phyloP scores from a whole-genome alignment of 2,329 filamentous ascomycete genomes.

The Trichoderma citrinoviride region DNA sequence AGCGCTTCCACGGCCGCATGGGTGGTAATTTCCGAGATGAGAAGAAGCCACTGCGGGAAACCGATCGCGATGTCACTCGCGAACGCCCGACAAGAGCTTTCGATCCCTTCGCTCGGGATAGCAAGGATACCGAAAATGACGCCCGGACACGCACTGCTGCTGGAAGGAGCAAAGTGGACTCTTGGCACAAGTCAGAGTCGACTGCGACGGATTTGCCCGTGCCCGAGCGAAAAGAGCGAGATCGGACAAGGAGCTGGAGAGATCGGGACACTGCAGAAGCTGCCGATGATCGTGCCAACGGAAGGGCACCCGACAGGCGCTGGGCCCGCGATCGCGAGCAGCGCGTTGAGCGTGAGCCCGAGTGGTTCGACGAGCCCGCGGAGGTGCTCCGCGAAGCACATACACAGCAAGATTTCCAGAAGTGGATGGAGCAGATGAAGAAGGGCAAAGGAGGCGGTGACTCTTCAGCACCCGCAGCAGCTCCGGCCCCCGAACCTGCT shows the following conservation, averaged over 20 bases:
- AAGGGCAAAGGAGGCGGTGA: conserved; percentile 51
- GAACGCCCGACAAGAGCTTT: conserved; percentile 48
- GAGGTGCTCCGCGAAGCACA: conserved; percentile 68
- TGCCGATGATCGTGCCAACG: conserved; percentile 57
- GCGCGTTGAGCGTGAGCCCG: conserved; percentile 74
- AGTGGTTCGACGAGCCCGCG: conserved; percentile 79
- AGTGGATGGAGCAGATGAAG: conserved; percentile 92
- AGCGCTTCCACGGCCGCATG: conserved; percentile 67
- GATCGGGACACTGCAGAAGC: conserved; percentile 46
- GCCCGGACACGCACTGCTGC: conserved; percentile 62
- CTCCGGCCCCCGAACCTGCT: conserved; percentile 30
- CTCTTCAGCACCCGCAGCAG: conserved; percentile 30
- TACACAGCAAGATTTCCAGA: conserved; percentile 88
- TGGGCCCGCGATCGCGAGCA: conserved; percentile 59
- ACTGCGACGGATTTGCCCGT: conserved; percentile 23
- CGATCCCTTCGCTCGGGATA: conserved; percentile 50
- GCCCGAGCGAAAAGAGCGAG: conserved; percentile 50
- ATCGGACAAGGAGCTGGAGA: conserved; percentile 60
- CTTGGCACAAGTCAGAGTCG: conserved; percentile 67
- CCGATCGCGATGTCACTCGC: conserved; percentile 53
- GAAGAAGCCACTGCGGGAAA: conserved; percentile 49
- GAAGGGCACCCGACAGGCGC: conserved; percentile 46
- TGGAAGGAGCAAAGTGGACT: conserved; percentile 62
- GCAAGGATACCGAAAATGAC: conserved; percentile 53
- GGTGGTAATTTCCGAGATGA: conserved; percentile 48